Evolutionary conservation across 192 early-diverging fungal genomes (phyloP), one percentile per base, ranked within the genome.

Genomic region (Chytriomyces hyalinus): DNA sequence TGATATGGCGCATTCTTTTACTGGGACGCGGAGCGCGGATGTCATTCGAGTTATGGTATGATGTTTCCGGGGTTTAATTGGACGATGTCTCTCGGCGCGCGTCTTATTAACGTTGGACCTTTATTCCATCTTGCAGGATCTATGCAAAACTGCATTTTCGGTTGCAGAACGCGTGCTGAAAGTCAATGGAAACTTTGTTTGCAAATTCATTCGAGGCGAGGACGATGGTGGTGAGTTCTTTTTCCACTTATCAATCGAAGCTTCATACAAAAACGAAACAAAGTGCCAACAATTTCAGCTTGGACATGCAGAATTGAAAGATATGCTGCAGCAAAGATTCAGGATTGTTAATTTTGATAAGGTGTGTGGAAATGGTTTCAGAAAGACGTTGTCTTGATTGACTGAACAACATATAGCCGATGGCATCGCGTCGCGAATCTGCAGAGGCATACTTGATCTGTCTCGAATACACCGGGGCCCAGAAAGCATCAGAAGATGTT

Each of bases 1-100:
- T 26, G 94, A 96, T 61, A 94, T 96, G 93, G 92, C 93, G 17
- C 94, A 93, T 63, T 84, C 90, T 61, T 94, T 93, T 65, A 91
- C 91, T 6, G 93, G 93, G 3, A 82, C 85, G 66, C 89, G 90
- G 57, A 83, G 87, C 4, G 85, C 88, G 5, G 93, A 96, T 78
- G 90, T 92, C 6, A 84, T 84, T 1, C 36, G 82, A 17, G 77
- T 85, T 6, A 22, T 76, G 64, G 67, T 68, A 68, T 17, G 59
- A 46, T n/a, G 13, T 2, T 59, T 71, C 13, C 13, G 13, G 4
- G 13, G 17, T 26, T 22, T 5, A 59, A 20, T n/a, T 59, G 57
- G 57, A 59, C 6, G 57, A 15, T 59, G 4, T n/a, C 20, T 59
- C n/a, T 22, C 13, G 17, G 28, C 28, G 36, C 8, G 7, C 36